Percentiles rank a stretch among this genome's conserved stretches.
Evolutionary conservation across 2,329 filamentous ascomycete species (phyloP).

Genomic region (Cadophora sp.): DNA sequence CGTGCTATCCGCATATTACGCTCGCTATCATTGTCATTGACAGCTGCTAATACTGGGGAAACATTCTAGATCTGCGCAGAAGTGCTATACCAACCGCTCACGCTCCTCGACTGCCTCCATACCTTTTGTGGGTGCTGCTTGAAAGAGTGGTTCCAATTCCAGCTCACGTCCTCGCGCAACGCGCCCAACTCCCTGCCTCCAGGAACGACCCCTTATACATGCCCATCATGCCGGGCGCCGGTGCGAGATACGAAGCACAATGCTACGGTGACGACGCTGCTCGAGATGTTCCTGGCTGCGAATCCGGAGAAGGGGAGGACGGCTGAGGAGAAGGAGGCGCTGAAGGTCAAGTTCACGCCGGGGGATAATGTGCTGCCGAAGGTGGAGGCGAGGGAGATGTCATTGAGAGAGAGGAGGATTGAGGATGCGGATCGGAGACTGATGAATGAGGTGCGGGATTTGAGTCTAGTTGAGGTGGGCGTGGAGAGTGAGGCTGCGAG

Average conservation of each 20-base stretch:
- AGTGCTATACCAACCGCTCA: slow-evolving; percentile 88
- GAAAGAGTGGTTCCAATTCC: slow-evolving; percentile 93
- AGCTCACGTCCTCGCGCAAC: slow-evolving; percentile 50
- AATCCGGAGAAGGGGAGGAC: slow-evolving; percentile 78
- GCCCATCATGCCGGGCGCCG: slow-evolving; percentile 86
- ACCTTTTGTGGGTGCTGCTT: slow-evolving; percentile 96
- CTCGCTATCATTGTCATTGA: background rate
- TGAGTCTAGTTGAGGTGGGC: slow-evolving; percentile 66
- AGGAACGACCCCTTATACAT: slow-evolving; percentile 69
- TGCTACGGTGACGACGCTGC: slow-evolving; percentile 84
- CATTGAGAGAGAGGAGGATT: slow-evolving; percentile 58
- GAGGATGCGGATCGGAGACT: slow-evolving; percentile 51
- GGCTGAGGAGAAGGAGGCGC: slow-evolving; percentile 76
- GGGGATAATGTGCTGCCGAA: slow-evolving; percentile 82
- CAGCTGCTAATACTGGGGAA: slow-evolving; percentile 28
- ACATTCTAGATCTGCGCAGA: slow-evolving; percentile 87
- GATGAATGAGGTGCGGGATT: slow-evolving; percentile 41
- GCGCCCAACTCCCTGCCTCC: slow-evolving; percentile 36
- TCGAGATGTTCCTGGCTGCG: slow-evolving; percentile 85
- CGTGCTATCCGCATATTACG: slow-evolving; percentile 9
- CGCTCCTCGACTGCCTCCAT: slow-evolving; percentile 90
- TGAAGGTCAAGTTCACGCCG: slow-evolving; percentile 77
- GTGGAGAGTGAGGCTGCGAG: slow-evolving; percentile 48
- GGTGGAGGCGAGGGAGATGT: slow-evolving; percentile 58
- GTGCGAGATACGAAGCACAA: slow-evolving; percentile 91